phyloP scores from a whole-genome alignment of 2,329 filamentous ascomycete species.

The Trichoderma sp. region DNA sequence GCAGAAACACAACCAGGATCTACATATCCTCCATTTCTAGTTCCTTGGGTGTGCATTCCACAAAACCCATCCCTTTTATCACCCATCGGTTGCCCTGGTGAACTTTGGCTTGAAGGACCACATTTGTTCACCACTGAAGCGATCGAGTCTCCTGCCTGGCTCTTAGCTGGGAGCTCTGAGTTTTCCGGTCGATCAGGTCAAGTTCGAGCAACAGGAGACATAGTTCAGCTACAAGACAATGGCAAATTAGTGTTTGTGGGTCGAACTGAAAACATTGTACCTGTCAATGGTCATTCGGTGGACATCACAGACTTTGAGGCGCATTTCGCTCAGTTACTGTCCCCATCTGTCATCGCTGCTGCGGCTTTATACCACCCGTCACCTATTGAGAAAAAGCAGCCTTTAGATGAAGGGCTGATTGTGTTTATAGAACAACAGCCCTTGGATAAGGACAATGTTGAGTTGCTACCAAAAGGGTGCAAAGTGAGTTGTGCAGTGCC shows the following conservation, averaged over 20 bases:
- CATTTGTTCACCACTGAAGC: background rate
- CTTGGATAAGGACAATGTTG: background rate
- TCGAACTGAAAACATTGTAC: background rate
- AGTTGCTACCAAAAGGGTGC: background rate
- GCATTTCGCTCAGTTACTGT: background rate
- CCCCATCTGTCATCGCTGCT: background rate
- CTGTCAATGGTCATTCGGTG: background rate
- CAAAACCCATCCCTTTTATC: background rate
- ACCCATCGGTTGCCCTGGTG: background rate
- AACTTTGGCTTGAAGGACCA: conserved; percentile 4
- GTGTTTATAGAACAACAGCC: background rate
- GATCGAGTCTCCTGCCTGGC: background rate
- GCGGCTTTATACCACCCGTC: background rate
- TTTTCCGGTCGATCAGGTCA: background rate
- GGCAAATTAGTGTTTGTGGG: background rate
- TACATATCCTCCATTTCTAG: background rate
- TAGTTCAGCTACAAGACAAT: background rate
- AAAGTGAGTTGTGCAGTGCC: background rate
- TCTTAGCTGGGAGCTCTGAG: background rate
- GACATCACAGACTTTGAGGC: background rate
- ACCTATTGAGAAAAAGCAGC: background rate
- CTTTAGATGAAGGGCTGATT: background rate
- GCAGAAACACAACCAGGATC: background rate
- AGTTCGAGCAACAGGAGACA: background rate
- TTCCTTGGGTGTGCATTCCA: background rate